Evolutionary conservation across 1,139 yeast species (phyloP), one percentile per base, ranked within the genome.

Genomic region (Arxiozyma slooffiae): DNA sequence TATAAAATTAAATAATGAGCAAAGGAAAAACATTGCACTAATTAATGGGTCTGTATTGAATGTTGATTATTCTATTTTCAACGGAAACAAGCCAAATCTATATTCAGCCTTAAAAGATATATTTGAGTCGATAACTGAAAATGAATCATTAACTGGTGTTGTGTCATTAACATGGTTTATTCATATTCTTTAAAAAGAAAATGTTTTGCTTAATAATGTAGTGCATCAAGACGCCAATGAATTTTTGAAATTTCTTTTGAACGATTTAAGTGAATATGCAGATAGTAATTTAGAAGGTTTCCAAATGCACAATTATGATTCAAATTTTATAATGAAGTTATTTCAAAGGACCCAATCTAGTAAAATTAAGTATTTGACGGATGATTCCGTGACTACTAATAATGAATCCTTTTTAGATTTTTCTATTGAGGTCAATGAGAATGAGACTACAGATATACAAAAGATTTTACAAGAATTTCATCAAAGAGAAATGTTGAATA

Each of bases 191-290:
- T 89, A 88, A 65, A 79, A 78, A 50, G 90, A 87, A 59, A 92
- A 92, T 66, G 87, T 81, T 59, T 72, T 92, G 58, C 92, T 92
- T 67, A 75, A 96, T 56, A 86, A 88, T 54, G 82, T 86, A 51
- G 89, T 89, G 96, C 98, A 92, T 67, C 98, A 92, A 64, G 98
- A 92, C 72, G 97, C 98, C 5, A 98, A 92, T 68, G 98, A 92
- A 66, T 92, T 92, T 67, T 77, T 89, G 63, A 90, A 90, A 66
- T 90, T 87, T 62, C 68, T 90, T 55, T 73, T 92, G 49, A 92
- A 92, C 67, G 86, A 84, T 57, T 79, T 87, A 38, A 81, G 89
- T 51, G 98, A 92, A 58, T 75, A 78, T 38, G 69, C 85, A 22
- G 63, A 65, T 50, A 52, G 49, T 11, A 47, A 47, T 38, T 38